A percentile compares a stretch with the other conserved stretches of the same genome.
Evolutionary conservation across 1,284 basidiomycete species (phyloP).

Genomic region (Apiotrichum gracile): DNA sequence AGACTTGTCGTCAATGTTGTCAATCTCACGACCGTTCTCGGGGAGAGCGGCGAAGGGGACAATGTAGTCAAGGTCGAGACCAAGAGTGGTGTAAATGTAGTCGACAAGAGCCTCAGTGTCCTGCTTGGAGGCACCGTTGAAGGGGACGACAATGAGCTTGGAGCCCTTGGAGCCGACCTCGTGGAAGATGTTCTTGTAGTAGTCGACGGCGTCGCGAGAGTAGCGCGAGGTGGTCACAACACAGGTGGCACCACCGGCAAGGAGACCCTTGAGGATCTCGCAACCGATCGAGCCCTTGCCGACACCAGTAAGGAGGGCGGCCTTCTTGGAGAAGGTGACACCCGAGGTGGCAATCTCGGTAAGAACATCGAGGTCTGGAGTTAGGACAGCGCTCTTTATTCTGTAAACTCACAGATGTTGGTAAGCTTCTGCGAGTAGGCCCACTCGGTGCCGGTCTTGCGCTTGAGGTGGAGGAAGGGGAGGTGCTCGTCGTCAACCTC

Average conservation of each 20-base stretch:
- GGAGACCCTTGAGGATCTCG: conserved; percentile 91
- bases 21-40: conserved; percentile 97
- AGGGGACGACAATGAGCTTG: conserved; percentile 92
- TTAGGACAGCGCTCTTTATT: conserved; percentile 6
- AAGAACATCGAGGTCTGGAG: conserved; percentile 74
- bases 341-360: conserved; percentile 97
- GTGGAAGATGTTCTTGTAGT: conserved; percentile 98
- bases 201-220: conserved; percentile 88
- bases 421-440: conserved; percentile 96
- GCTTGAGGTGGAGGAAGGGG: conserved; percentile 91
- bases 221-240: conserved; percentile 96
- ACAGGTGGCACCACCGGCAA: conserved; percentile 92
- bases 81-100: conserved; percentile 92
- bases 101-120: conserved; percentile 95
- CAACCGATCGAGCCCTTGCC: conserved; percentile 96
- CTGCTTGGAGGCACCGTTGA: conserved; percentile 93
- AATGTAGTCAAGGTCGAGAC: conserved; percentile 95
- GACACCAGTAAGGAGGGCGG: conserved; percentile 93
- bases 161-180: conserved; percentile 90
- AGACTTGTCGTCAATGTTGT: conserved; percentile 92
- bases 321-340: conserved; percentile 97
- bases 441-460: conserved; percentile 93
- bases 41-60: conserved; percentile 97
- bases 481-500: conserved; percentile 82
- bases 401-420: conserved; percentile 55